Evolutionary conservation across 805 yeast genomes (phyloP), one percentile per base, ranked within the genome.

Genomic region (Barnettozyma vustinii): DNA sequence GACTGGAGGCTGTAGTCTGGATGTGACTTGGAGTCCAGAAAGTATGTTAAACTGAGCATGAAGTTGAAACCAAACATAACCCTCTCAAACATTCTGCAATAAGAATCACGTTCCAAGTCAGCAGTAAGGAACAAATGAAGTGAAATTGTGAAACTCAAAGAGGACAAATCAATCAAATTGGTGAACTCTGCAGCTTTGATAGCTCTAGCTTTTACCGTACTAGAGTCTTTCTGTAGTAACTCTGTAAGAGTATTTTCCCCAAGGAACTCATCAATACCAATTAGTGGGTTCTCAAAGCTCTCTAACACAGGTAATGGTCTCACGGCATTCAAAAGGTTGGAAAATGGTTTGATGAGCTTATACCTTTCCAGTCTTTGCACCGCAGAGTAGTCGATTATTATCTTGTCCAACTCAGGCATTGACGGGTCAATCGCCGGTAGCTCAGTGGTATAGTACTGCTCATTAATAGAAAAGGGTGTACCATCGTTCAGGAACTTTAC

Each of bases 401-500:
- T 21, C 49, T 49, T 4, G 37, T 48, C n/a, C 44, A 40, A 13
- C 36, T 27, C 13, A 10, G 4, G 32, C 4, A 27, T 27, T 9
- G 32, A 12, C 3, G 4, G 32, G 8, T 12, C 13, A 9, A 9
- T 4, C 13, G 16, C 13, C 7, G 54, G 54, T 2, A 50, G 42
- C 23, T 48, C 45, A 1, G 54, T 47, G 4, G 51, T 37, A 40
- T 48, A 51, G 3, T 46, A 47, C 3, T 55, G 49, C 4, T 21
- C 37, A 13, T 25, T 33, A 8, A 55, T 26, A 8, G 53, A 47
- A n/a, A 55, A 33, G 9, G 58, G 54, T 2, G 53, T 45, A 0
- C 58, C 56, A 33, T 55, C 58, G 37, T 51, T 52, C 18, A 55
- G n/a, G 36, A 52, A 55, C 18, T 54, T 52, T 21, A 49, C 25